Evolutionary conservation across 202 grass and related monocot genomes (phyloP).

Genomic region (Setaria viridis): DNA sequence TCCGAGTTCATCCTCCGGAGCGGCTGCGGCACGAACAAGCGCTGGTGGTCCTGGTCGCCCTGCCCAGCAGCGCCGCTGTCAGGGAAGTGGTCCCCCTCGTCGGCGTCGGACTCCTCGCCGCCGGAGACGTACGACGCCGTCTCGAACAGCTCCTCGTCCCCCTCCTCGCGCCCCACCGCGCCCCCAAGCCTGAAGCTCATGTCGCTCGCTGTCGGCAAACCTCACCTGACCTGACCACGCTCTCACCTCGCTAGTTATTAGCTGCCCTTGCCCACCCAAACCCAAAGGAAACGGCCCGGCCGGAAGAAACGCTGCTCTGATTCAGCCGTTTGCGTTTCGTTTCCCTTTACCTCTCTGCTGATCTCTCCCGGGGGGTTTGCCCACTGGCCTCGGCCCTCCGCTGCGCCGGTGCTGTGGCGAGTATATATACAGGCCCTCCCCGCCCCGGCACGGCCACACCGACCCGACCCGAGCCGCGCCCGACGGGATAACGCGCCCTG

Average conservation of each 20-base stretch:
- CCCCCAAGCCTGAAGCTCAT: constrained; percentile 46
- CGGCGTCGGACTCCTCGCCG: constrained; percentile 49
- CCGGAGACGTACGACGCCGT: constrained; percentile 30
- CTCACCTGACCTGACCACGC: not conserved
- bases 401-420: constrained; percentile 2
- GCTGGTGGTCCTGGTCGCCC: not conserved
- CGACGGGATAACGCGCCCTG: constrained; percentile 1
- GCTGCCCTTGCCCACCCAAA: not conserved
- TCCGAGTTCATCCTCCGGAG: constrained; percentile 56
- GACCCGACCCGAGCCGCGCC: not conserved
- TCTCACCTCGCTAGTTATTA: not conserved
- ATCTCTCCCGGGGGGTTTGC: not conserved
- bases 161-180: constrained; percentile 11
- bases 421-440: constrained; percentile 19
- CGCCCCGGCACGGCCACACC: not conserved
- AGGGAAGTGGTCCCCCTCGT: constrained; percentile 33
- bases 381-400: constrained; percentile 18
- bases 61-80: not conserved
- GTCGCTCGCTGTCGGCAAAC: not conserved
- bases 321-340: no score
- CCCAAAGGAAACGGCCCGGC: not conserved
- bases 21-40: constrained; percentile 44
- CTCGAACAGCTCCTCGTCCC: constrained; percentile 40
- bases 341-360: not conserved
- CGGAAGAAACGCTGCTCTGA: not conserved